Conservation (phyloP, 345 rosid genomes). For the Camelina laxa region DNA sequence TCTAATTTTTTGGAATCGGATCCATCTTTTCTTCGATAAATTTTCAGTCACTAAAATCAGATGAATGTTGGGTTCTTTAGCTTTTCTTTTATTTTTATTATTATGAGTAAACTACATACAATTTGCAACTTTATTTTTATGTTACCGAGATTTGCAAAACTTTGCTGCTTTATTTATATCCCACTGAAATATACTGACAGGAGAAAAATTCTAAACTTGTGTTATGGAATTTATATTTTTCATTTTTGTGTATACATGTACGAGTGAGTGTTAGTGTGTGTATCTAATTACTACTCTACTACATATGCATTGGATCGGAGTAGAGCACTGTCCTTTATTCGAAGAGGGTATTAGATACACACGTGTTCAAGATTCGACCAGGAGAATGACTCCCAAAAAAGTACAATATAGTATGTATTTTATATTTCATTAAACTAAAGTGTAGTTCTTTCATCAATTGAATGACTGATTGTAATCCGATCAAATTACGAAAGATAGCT, state of each 20-base stretch:
- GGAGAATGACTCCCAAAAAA: not conserved
- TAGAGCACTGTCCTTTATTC: conserved; percentile 21
- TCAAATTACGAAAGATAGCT: not conserved
- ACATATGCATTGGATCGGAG: not conserved
- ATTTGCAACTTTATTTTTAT: not conserved
- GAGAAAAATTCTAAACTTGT: not conserved
- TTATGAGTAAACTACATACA: not conserved
- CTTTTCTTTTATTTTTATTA: not conserved
- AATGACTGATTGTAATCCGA: not conserved
- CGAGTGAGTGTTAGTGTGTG: not conserved
- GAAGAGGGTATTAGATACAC: conserved; percentile 5
- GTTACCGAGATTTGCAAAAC: not conserved
- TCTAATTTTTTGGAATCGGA: not conserved
- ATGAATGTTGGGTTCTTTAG: not conserved
- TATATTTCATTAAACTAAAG: not conserved
- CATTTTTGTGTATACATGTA: not conserved
- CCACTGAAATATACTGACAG: not conserved
- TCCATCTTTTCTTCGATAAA: too few species aligned
- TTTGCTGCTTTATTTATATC: not conserved
- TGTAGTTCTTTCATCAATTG: not conserved
- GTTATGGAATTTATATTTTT: not conserved
- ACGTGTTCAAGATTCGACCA: conserved; percentile 17
- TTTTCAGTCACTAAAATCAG: too few species aligned
- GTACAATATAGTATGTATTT: not conserved
- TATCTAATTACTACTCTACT: not conserved